phyloP scores from a whole-genome alignment of 306 rosid species.

The Cucumis melo region DNA sequence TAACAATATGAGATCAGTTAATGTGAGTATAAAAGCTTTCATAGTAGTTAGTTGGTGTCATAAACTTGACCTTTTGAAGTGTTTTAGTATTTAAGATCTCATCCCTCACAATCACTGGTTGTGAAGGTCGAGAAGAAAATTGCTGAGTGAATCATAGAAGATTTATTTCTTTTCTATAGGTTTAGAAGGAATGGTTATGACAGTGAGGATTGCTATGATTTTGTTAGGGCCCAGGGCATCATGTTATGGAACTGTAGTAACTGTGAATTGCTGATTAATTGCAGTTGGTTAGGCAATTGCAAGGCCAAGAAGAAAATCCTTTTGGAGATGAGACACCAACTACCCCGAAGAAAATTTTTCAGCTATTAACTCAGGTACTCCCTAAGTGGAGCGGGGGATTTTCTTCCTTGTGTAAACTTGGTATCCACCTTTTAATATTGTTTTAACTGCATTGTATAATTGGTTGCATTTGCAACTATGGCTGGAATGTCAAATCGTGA shows the following conservation, averaged over 20 bases:
- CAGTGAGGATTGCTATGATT: neutral
- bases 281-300: slow-evolving; percentile 93
- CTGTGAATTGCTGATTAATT: slow-evolving; percentile 15
- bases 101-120: neutral
- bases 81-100: neutral
- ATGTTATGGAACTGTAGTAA: neutral
- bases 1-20: neutral
- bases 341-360: slow-evolving; percentile 86
- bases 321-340: slow-evolving; percentile 68
- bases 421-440: neutral
- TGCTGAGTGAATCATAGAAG: neutral
- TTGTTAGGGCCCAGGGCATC: neutral
- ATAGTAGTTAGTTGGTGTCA: neutral
- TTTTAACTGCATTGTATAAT: neutral
- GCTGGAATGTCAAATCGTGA: neutral
- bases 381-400: neutral
- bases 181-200: neutral
- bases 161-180: neutral
- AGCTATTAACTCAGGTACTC: slow-evolving; percentile 90
- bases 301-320: slow-evolving; percentile 86
- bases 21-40: neutral
- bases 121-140: neutral
- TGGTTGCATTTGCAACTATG: neutral
- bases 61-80: neutral
- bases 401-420: neutral